Conservation (phyloP, 345 rosid species). For the Cardiospermum halicacabum region DNA sequence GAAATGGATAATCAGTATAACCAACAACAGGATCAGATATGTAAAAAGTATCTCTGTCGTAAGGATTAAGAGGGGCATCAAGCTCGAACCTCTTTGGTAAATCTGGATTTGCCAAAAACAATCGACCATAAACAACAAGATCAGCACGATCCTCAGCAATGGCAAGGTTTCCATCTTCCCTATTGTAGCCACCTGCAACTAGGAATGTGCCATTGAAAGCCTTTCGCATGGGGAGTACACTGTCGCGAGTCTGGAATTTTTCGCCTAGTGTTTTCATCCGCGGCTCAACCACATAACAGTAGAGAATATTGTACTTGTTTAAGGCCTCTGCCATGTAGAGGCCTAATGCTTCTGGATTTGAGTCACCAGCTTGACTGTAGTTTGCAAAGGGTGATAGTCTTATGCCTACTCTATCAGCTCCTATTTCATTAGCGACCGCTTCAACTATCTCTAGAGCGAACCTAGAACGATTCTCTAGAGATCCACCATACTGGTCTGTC, state of each 20-base stretch:
- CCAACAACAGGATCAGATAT: too few species aligned
- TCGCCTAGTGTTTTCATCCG: conserved; percentile 39
- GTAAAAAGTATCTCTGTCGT: conserved; percentile 25
- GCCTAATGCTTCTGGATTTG: conserved; percentile 57
- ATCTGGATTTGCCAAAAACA: conserved; percentile 43
- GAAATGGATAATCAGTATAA: conserved; percentile 62
- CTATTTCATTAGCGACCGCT: conserved; percentile 59
- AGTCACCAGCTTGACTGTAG: conserved; percentile 49
- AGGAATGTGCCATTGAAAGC: conserved; percentile 64
- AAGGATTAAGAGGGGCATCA: conserved; percentile 36
- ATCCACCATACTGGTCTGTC: conserved; percentile 66
- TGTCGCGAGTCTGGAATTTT: conserved; percentile 16
- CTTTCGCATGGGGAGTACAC: conserved; percentile 51
- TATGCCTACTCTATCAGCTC: conserved; percentile 62
- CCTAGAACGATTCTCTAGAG: conserved; percentile 63
- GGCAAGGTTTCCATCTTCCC: conserved; percentile 43
- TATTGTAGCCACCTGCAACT: conserved; percentile 49
- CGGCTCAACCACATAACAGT: conserved; percentile 64
- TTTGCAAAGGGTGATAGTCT: conserved; percentile 57
- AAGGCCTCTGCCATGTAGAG: conserved; percentile 53
- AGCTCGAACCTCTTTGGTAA: conserved; percentile 36
- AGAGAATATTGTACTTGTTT: conserved; percentile 46
- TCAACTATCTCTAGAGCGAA: conserved; percentile 59
- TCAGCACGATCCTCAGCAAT: conserved; percentile 27
- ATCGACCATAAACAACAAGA: conserved; percentile 30